Evolutionary conservation across 306 rosid species (phyloP), one percentile per base, ranked within the genome.

Genomic region (Cicer bijugum): DNA sequence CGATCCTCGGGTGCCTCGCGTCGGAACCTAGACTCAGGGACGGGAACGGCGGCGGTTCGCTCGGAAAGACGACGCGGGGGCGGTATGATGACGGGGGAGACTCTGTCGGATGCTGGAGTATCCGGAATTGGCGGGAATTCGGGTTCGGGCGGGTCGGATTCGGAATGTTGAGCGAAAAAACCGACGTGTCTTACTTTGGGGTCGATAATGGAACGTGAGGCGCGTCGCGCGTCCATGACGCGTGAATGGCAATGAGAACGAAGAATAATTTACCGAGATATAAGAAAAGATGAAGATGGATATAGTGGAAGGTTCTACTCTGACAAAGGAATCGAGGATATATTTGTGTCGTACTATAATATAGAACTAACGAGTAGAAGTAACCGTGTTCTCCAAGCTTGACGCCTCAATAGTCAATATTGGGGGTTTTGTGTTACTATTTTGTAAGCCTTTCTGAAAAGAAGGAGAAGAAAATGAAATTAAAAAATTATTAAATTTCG

Each of bases 121-220:
- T 79, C 79, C 42, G 86, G n/a, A 10, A 40, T 73, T 0, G 76
- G 70, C 35, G 80, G 74, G 0, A 83, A 67, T 9, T 6, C 15
- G 8, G 81, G 20, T 58, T 78, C 70, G 45, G 63, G 17, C 2
- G 83, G 83, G 9, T 69, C 82, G 69, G 84, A 64, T 12, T 57
- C 76, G n/a, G 82, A 4, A 7, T 52, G 70, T 37, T 69, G 42
- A 28, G 91, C 67, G 84, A 84, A 82, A 85, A 90, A 90, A 16
- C 92, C 98, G 14, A 92, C 92, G 59, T 74, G 92, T 71, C 92
- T 88, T 73, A 92, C 81, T 79, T 84, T 90, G 19, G 95, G 98
- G 74, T 90, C 90, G 78, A 67, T 75, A 19, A 80, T 69, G 15
- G 84, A 15, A 7, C 91, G 87, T 19, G 92, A 74, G 70, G 46